Conservation (phyloP, 106 monocot species). For the Dioscorea dumetorum region DNA sequence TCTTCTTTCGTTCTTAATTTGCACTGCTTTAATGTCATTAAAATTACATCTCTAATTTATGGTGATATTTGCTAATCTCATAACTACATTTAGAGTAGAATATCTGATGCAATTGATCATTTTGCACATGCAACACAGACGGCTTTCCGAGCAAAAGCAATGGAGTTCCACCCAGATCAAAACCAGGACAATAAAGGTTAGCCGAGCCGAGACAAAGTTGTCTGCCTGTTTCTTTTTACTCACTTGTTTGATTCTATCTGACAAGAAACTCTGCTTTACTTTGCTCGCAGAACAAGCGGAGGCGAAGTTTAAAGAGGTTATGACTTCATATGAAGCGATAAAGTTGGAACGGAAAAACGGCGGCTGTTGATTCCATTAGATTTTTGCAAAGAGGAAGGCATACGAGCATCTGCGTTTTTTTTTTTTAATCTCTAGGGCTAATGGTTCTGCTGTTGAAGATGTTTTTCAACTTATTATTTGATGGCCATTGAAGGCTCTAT, state of each 20-base stretch:
- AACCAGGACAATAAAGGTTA: constrained; percentile 55
- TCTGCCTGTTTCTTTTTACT: background rate
- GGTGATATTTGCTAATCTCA: background rate
- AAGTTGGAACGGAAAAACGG: constrained; percentile 46
- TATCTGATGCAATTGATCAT: background rate
- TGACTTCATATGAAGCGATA: constrained; percentile 68
- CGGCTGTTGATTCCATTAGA: background rate
- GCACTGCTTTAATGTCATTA: background rate
- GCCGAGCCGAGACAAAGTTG: background rate
- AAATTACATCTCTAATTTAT: background rate
- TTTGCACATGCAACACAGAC: constrained; percentile 23
- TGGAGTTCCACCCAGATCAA: constrained; percentile 87
- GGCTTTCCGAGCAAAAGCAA: constrained; percentile 75
- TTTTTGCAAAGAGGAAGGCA: too few species aligned
- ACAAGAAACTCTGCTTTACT: background rate
- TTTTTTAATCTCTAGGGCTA: too few species aligned
- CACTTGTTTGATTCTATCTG: background rate
- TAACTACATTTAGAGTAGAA: background rate
- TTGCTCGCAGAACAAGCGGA: constrained; percentile 47
- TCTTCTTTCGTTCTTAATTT: background rate
- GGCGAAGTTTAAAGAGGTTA: constrained; percentile 71
- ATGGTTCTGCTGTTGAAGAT: too few species aligned
- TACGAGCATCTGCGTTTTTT: too few species aligned
- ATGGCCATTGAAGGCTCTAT: too few species aligned
- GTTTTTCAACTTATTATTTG: too few species aligned